phyloP scores from a whole-genome alignment of 129 eudicot species.

The Heracleum sosnowskyi region DNA sequence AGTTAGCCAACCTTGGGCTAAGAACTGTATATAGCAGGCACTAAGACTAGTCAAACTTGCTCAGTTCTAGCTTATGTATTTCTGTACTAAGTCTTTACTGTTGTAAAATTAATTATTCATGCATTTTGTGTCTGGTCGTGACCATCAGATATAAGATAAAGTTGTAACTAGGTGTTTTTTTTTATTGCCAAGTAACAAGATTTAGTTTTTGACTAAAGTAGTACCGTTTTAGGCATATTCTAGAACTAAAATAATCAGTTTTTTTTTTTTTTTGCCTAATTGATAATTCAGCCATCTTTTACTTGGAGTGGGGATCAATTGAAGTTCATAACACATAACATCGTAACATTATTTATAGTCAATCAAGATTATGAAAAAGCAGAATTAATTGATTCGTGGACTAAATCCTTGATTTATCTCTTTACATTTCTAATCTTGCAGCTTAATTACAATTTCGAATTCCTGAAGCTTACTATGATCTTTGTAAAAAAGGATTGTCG shows the following conservation, averaged over 20 bases:
- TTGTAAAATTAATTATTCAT: conserved; percentile 21
- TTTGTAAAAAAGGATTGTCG: background rate
- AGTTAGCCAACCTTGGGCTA: conserved; percentile 21
- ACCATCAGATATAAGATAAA: background rate
- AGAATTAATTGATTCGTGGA: background rate
- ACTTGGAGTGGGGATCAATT: background rate
- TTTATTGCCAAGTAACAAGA: background rate
- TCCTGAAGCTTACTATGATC: background rate
- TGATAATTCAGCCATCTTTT: too few relatives aligned
- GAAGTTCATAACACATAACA: background rate
- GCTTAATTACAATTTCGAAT: background rate
- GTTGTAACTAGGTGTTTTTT: background rate
- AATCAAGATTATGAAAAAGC: background rate
- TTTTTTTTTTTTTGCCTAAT: too few relatives aligned
- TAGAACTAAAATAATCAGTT: background rate
- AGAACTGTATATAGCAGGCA: conserved; percentile 47
- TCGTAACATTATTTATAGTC: background rate
- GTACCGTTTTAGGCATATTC: background rate
- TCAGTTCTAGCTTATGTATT: conserved; percentile 17
- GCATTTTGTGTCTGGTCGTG: background rate
- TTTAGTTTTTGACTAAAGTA: background rate
- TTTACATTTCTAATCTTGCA: background rate
- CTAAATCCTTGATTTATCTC: background rate
- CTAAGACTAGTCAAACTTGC: conserved; percentile 20
- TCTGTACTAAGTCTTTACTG: conserved; percentile 6